Conservation (phyloP, 768 basidiomycete species). For the Hericium rajendrae region DNA sequence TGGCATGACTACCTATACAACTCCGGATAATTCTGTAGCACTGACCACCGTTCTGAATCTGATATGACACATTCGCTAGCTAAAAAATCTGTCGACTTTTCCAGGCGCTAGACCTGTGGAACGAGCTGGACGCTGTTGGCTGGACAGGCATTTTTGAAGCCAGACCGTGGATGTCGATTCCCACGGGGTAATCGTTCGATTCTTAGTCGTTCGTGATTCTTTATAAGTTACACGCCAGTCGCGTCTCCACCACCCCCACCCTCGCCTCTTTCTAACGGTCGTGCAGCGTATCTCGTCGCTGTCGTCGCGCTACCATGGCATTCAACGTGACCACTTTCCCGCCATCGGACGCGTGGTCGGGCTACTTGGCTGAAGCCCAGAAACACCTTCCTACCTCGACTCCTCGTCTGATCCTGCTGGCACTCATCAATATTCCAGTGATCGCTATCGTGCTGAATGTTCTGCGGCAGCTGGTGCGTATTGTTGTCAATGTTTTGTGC, state of each 20-base stretch:
- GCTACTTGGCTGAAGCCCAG: constrained; percentile 18
- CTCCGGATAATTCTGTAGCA: too few relatives aligned
- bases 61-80: too few relatives aligned
- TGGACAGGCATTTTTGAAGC: too few relatives aligned
- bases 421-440: constrained; percentile 57
- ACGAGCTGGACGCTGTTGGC: too few relatives aligned
- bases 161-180: not conserved
- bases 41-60: too few relatives aligned
- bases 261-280: not conserved
- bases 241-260: not conserved
- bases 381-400: constrained; percentile 17
- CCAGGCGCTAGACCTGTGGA: too few relatives aligned
- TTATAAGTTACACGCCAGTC: not conserved
- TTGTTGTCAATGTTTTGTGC: not conserved
- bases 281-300: not conserved
- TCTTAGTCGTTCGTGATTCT: not conserved
- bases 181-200: not conserved
- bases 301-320: constrained; percentile 10
- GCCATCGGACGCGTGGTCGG: constrained; percentile 19
- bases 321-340: constrained; percentile 15
- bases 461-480: constrained; percentile 65
- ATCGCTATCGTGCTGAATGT: constrained; percentile 65
- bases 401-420: constrained; percentile 25
- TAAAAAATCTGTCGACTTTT: too few relatives aligned
- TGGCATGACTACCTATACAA: too few relatives aligned